phyloP scores from a whole-genome alignment of 2,329 filamentous ascomycete genomes.

The Aspergillus intermedius region DNA sequence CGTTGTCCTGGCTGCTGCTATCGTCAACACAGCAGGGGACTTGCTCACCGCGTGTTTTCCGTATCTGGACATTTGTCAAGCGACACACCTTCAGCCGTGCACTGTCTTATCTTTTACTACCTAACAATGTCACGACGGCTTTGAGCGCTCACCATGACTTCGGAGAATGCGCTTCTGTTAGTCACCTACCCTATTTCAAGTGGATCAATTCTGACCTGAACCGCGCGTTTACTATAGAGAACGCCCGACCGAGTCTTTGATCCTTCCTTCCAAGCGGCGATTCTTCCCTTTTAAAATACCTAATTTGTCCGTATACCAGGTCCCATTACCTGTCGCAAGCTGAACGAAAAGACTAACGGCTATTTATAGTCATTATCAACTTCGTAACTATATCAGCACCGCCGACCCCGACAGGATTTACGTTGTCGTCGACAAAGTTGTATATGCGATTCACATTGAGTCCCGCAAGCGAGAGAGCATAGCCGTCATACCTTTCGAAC shows the following conservation, averaged over 20 bases:
- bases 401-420: constrained; percentile 72
- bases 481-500: constrained; percentile 62
- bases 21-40: background rate
- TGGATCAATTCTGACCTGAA: constrained; percentile 9
- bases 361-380: constrained; percentile 39
- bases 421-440: constrained; percentile 72
- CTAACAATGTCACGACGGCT: constrained; percentile 28
- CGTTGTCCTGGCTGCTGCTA: background rate
- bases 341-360: constrained; percentile 12
- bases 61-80: background rate
- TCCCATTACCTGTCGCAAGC: constrained; percentile 5
- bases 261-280: constrained; percentile 55
- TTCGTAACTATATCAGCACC: constrained; percentile 83
- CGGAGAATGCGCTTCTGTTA: constrained; percentile 34
- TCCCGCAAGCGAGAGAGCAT: constrained; percentile 67
- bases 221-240: constrained; percentile 41
- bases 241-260: constrained; percentile 59
- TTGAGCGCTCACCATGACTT: constrained; percentile 35
- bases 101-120: background rate
- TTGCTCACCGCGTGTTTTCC: background rate
- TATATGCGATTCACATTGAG: constrained; percentile 63
- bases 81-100: background rate
- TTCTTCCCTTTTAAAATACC: constrained; percentile 63
- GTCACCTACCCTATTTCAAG: constrained; percentile 13
- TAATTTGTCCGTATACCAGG: constrained; percentile 50